Evolutionary conservation across 768 basidiomycete genomes (phyloP).

Genomic region (Candolleomyces eurysporus): DNA sequence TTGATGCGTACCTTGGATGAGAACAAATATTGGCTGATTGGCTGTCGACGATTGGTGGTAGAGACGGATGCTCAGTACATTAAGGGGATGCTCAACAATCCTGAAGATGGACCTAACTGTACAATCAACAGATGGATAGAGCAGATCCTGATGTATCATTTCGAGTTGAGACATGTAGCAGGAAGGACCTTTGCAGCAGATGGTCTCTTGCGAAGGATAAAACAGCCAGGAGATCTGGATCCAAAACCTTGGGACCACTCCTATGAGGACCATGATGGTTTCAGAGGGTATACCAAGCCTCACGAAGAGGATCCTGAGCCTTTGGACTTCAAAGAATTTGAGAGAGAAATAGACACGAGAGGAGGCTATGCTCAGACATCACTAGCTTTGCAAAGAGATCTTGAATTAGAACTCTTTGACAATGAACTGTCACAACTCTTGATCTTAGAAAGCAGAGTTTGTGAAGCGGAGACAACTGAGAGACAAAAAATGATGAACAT

Average conservation of each 20-base stretch:
- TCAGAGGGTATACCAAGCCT: background rate
- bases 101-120: slow-evolving; percentile 7
- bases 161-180: slow-evolving; percentile 8
- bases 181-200: slow-evolving; percentile 14
- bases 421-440: no score
- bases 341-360: background rate
- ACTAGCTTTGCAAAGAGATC: no score
- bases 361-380: background rate
- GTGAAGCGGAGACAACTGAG: no score
- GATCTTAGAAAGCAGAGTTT: no score
- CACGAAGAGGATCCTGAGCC: slow-evolving; percentile 5
- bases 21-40: background rate
- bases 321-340: slow-evolving; percentile 4
- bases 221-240: slow-evolving; percentile 2
- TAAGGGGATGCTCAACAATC: slow-evolving; percentile 5
- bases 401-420: no score
- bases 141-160: slow-evolving; percentile 8
- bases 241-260: slow-evolving; percentile 1
- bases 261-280: background rate
- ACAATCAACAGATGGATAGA: slow-evolving; percentile 13
- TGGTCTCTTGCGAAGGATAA: slow-evolving; percentile 16
- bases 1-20: background rate
- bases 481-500: background rate
- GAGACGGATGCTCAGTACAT: background rate
- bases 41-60: background rate